phyloP scores from a whole-genome alignment of 148 eudicot genomes.

The Camellia japonica region DNA sequence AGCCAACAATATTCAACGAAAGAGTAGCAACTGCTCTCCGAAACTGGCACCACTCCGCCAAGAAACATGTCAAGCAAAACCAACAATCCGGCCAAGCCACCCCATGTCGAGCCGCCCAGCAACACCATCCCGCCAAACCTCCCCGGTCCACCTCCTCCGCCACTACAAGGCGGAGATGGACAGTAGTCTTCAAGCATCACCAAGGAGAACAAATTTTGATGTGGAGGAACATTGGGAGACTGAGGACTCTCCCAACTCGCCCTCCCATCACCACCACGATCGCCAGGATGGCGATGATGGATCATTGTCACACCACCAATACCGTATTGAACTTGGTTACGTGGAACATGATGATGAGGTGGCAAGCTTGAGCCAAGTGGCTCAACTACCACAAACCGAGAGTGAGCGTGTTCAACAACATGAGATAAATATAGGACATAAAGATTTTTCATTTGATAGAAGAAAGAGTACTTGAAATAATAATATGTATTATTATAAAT shows the following conservation, averaged over 20 bases:
- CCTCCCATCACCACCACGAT: background rate
- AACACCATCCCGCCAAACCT: conserved; percentile 31
- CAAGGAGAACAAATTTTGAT: conserved; percentile 21
- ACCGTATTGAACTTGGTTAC: conserved; percentile 2
- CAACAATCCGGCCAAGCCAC: conserved; percentile 17
- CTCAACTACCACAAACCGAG: conserved; percentile 5
- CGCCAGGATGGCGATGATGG: background rate
- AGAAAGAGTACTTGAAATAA: background rate
- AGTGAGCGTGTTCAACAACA: background rate
- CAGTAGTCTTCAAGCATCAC: conserved; percentile 24
- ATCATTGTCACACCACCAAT: conserved; percentile 5
- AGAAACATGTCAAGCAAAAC: conserved; percentile 31
- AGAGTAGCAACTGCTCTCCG: conserved; percentile 30
- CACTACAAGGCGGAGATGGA: conserved; percentile 25
- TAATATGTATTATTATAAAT: too few relatives aligned
- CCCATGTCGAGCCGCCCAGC: conserved; percentile 33
- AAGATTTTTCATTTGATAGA: conserved; percentile 21
- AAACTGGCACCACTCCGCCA: conserved; percentile 47
- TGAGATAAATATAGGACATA: background rate
- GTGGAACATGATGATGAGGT: background rate
- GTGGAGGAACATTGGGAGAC: conserved; percentile 25
- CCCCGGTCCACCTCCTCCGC: conserved; percentile 37
- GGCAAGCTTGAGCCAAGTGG: conserved; percentile 2
- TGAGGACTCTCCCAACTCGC: conserved; percentile 12
- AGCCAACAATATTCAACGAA: conserved; percentile 50